phyloP scores from a whole-genome alignment of 331 rosid species.

The Acacia pycnantha region DNA sequence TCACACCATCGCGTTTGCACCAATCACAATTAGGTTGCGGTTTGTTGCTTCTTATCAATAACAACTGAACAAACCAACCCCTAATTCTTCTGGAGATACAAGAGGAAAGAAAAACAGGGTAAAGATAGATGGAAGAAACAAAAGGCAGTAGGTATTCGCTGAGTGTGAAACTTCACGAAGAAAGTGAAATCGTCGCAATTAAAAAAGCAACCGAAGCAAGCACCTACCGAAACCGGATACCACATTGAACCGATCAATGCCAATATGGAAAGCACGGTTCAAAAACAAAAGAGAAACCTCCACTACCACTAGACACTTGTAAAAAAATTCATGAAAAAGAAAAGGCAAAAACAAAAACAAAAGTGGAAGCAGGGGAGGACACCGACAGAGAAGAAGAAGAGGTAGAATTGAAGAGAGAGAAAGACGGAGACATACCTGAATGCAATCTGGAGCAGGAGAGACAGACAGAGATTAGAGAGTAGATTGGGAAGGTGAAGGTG shows the following conservation, averaged over 20 bases:
- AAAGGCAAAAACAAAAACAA: not conserved
- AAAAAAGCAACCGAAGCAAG: not conserved
- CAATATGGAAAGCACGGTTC: not conserved
- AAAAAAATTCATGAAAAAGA: not conserved
- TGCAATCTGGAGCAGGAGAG: not conserved
- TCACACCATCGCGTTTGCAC: not conserved
- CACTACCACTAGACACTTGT: not conserved
- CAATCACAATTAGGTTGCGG: not conserved
- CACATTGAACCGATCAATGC: not conserved
- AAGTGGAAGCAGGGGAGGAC: not conserved
- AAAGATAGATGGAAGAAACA: not conserved
- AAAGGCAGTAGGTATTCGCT: not conserved
- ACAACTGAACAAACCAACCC: not conserved
- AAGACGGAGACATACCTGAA: not conserved
- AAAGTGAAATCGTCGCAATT: not conserved
- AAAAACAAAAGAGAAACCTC: not conserved
- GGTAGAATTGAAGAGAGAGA: not conserved
- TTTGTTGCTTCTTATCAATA: not conserved
- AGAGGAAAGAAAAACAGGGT: not conserved
- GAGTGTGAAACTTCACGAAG: not conserved
- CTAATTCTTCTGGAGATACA: not conserved
- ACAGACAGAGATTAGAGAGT: not conserved
- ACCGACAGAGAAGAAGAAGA: not conserved
- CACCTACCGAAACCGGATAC: not conserved
- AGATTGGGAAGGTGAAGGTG: conserved; percentile 11